These are phyloP conservation scores for Trypanosoma cruzi DNA, from an alignment of 208 protist species.

Conservation along the genomic window DNA sequence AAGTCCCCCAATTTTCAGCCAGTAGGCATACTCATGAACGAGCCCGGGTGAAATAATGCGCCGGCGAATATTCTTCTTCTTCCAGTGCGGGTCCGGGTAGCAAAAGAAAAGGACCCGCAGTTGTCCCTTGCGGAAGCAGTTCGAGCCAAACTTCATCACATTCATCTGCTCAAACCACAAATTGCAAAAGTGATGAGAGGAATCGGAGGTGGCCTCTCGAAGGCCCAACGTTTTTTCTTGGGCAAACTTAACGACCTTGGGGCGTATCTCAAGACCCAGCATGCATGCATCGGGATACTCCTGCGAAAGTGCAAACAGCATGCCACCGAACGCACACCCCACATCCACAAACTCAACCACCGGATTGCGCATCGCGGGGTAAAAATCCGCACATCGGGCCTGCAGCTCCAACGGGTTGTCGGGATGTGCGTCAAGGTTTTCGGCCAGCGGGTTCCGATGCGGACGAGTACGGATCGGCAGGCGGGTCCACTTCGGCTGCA, in stretches of 20 bases:
- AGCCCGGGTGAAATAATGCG: conserved; percentile 96
- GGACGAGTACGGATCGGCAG: conserved; percentile 90
- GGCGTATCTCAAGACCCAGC: conserved; percentile 97
- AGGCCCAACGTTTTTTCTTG: conserved; percentile 74
- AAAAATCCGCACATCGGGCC: conserved; percentile 42
- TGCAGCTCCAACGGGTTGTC: conserved; percentile 66
- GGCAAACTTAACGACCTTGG: conserved; percentile 94
- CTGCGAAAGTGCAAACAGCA: conserved; percentile 90
- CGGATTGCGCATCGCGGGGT: conserved; percentile 38
- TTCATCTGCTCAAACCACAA: conserved; percentile 96
- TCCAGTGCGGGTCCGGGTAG: conserved; percentile 99
- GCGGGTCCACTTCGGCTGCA: conserved; percentile 77
- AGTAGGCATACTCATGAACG: conserved; percentile 97
- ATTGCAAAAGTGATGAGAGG: conserved; percentile 91
- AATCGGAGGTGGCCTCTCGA: conserved; percentile 28
- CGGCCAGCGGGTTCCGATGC: conserved; percentile 94
- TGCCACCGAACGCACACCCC: conserved; percentile 98
- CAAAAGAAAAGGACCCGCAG: conserved; percentile 97
- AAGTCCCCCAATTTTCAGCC: conserved; percentile 92
- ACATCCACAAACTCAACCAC: conserved; percentile 94
- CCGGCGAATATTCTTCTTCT: conserved; percentile 96
- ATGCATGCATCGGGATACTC: conserved; percentile 94
- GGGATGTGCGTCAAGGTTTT: conserved; percentile 90
- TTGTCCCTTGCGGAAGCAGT: conserved; percentile 97
- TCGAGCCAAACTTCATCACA: conserved; percentile 98